Percentiles rank a stretch among this genome's conserved stretches.
These are phyloP conservation scores for Eleusine coracana DNA, from an alignment of 176 grass and related monocot species.

Conservation along the genomic window DNA sequence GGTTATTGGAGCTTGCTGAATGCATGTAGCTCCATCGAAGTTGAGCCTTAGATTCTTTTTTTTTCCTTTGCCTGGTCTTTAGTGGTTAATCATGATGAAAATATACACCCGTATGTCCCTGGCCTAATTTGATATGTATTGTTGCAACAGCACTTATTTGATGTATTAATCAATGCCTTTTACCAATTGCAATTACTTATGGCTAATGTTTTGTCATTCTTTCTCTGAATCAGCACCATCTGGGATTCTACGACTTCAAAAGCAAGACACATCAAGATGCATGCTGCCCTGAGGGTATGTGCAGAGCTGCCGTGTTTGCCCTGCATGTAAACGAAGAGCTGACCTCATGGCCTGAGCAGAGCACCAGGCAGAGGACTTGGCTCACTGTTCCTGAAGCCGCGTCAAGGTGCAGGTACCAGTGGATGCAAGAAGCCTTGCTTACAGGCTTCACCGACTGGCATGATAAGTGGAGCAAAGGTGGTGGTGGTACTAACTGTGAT, in stretches of 20 bases:
- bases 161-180: not conserved
- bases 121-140: not conserved
- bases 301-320: slow-evolving; percentile 89
- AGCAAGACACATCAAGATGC: slow-evolving; percentile 94
- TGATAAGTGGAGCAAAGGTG: slow-evolving; percentile 52
- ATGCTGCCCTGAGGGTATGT: slow-evolving; percentile 90
- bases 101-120: not conserved
- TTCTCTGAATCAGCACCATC: slow-evolving; percentile 61
- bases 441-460: slow-evolving; percentile 79
- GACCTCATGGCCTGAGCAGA: slow-evolving; percentile 90
- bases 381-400: slow-evolving; percentile 70
- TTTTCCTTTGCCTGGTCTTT: not conserved
- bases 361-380: slow-evolving; percentile 80
- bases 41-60: not conserved
- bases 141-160: slow-evolving; percentile 16
- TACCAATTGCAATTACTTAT: not conserved
- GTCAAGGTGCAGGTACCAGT: slow-evolving; percentile 71
- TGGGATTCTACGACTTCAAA: slow-evolving; percentile 90
- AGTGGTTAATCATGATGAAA: not conserved
- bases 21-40: not conserved
- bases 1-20: slow-evolving; percentile 9
- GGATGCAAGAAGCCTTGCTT: slow-evolving; percentile 86
- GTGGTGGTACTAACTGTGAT: not conserved
- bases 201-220: slow-evolving; percentile 27
- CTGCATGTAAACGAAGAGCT: slow-evolving; percentile 90